Base-by-base conservation (phyloP, 1,284 basidiomycete species). In the Fomitopsis palustris region DNA sequence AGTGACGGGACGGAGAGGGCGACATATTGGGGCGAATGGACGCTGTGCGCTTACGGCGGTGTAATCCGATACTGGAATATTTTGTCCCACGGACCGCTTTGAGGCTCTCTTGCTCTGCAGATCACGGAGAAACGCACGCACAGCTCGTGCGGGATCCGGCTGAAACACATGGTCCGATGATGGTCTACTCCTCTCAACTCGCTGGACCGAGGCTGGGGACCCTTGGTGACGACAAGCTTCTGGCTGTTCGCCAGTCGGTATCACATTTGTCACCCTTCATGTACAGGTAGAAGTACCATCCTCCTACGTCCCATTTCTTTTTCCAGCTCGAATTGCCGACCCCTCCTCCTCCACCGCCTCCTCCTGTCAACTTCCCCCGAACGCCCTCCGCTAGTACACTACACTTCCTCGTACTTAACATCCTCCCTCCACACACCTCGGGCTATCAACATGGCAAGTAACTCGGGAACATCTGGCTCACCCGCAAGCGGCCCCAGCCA, bases 401-500 rank as follows among this genome's bases (percentile, higher is more conserved):
- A 29, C 43, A 38, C 59, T 61, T 55, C 17, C 59, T 54, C 60
- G 58, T 43, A 45, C 17, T 60, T 62, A 62, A 61, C 62, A 61
- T 53, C 54, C 58, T 56, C 33, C 31, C 53, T 53, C 56, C 53
- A 23, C 27, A 38, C 41, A 42, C 41, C 43, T 52, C 56, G n/a
- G 31, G 27, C 9, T 31, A 59, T 58, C 62, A 55, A 39, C 65
- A 69, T 67, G 66, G 65, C 68, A 45, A 64, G 67, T 63, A 62
- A 66, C 60, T 60, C 62, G 12, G 49, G 49, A 33, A 23, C 49
- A 10, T 64, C 67, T 56, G 77, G 79, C 62, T 68, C 79, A 5
- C 68, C 76, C 8, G 72, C 76, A 35, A 80, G 70, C 58, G 62
- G 62, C 54, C 62, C 62, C 57, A 68, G 67, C 63, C 65, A 65